phyloP scores from a whole-genome alignment of 495 filamentous ascomycete species.

The Neurospora sp. region DNA sequence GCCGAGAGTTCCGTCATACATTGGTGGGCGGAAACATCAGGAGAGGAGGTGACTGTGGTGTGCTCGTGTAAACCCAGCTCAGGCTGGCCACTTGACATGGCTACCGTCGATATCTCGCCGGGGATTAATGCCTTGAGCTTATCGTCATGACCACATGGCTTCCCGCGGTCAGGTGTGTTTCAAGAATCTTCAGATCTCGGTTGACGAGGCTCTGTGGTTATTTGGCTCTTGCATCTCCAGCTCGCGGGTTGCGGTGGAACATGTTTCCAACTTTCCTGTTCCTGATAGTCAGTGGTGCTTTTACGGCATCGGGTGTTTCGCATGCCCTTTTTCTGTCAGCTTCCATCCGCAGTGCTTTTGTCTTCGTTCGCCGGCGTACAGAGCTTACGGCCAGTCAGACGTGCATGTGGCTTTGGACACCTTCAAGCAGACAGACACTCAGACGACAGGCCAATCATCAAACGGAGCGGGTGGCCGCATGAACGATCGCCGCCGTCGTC shows the following conservation, averaged over 20 bases:
- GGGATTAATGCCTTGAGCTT: not conserved
- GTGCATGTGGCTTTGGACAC: not conserved
- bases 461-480: not conserved
- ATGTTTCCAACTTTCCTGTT: not conserved
- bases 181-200: not conserved
- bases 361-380: not conserved
- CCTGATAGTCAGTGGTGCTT: not conserved
- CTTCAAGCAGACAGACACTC: not conserved
- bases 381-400: not conserved
- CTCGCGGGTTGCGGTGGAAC: not conserved
- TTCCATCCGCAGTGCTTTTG: not conserved
- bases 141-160: not conserved
- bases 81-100: not conserved
- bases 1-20: not conserved
- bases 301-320: not conserved
- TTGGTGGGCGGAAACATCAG: not conserved
- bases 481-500: not conserved
- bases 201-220: not conserved
- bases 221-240: not conserved
- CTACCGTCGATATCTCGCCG: not conserved
- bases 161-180: not conserved
- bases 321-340: not conserved
- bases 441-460: not conserved
- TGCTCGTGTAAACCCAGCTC: not conserved
- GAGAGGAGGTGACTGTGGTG: not conserved